Conservation (phyloP, 2,329 filamentous ascomycete genomes). For the Aspergillus alliaceus region DNA sequence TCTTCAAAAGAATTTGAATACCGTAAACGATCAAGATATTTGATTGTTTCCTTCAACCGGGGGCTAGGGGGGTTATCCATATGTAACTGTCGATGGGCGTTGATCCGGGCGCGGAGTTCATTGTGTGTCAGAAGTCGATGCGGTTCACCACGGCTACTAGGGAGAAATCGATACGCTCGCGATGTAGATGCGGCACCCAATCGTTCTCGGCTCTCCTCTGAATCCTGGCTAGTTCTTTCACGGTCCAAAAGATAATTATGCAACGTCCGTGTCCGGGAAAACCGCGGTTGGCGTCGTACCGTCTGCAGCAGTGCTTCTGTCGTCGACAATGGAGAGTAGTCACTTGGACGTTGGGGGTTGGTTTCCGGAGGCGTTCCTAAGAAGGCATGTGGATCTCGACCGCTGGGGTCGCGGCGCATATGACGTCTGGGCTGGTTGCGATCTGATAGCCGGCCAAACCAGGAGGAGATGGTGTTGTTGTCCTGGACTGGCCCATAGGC, state of each 20-base stretch:
- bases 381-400: conserved; percentile 18
- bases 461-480: conserved; percentile 26
- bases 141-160: conserved; percentile 27
- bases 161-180: conserved; percentile 35
- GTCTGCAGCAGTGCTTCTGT: conserved; percentile 44
- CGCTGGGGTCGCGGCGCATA: conserved; percentile 23
- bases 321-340: conserved; percentile 21
- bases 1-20: conserved; percentile 55
- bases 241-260: conserved; percentile 42
- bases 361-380: conserved; percentile 25
- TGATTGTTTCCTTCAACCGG: conserved; percentile 58
- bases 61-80: conserved; percentile 34
- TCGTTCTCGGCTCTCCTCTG: conserved; percentile 25
- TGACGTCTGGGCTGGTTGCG: conserved; percentile 25
- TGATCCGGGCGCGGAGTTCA: conserved; percentile 36
- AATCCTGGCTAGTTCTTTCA: conserved; percentile 23
- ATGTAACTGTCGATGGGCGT: conserved; percentile 38
- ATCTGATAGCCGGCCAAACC: conserved; percentile 29
- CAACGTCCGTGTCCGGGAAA: conserved; percentile 39
- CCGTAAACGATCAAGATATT: conserved; percentile 61
- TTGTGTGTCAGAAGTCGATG: conserved; percentile 31
- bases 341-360: conserved; percentile 20
- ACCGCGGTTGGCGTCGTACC: conserved; percentile 39
- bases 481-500: conserved; percentile 31
- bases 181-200: conserved; percentile 9